Base-by-base conservation (phyloP, 805 yeast genomes). In the Yamadazyma sp. region DNA sequence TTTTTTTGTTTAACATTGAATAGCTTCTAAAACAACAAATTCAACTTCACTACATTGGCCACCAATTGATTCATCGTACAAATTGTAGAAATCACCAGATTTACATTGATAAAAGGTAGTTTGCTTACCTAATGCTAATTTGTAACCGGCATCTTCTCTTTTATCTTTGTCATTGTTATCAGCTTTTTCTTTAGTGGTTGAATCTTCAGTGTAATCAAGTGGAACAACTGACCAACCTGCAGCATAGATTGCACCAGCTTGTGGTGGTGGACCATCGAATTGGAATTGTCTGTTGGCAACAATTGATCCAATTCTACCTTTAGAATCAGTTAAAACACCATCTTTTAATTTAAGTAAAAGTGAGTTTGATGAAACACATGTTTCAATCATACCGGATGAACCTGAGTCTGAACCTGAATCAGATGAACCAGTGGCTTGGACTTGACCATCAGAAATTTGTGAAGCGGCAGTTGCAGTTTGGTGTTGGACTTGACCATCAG, bases 241-340 rank as follows among this genome's bases (percentile, higher is more conserved):
- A 44, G 84, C 81, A 52, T 71, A 75, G 49, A 78, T 73, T 40
- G 84, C 71, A 61, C 84, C 85, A 22, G 83, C 86, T 70, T 82
- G 91, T 54, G 89, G 88, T 65, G 85, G 82, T 39, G 86, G 86
- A 56, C 86, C 86, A 56, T 81, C 86, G 55, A 79, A 80, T 65
- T 80, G 86, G 74, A 80, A 78, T 69, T 82, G 91, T 69, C 83
- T 73, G 60, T 67, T 67, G 38, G 73, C 70, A 43, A 67, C 73
- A 52, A 67, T 66, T 28, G 69, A 62, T 35, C 73, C 73, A 42
- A 66, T 48, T 58, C 73, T 62, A 29, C 65, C 68, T 42, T 58
- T 38, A n/a, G 56, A 40, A 44, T 67, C 73, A 23, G 61, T 60
- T 42, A 62, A 51, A 16, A 50, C 35, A 33, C 54, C 47, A 17